Evolutionary conservation across 768 basidiomycete genomes (phyloP), one percentile per base, ranked within the genome.

Genomic region (Boletus vinaceobasis): DNA sequence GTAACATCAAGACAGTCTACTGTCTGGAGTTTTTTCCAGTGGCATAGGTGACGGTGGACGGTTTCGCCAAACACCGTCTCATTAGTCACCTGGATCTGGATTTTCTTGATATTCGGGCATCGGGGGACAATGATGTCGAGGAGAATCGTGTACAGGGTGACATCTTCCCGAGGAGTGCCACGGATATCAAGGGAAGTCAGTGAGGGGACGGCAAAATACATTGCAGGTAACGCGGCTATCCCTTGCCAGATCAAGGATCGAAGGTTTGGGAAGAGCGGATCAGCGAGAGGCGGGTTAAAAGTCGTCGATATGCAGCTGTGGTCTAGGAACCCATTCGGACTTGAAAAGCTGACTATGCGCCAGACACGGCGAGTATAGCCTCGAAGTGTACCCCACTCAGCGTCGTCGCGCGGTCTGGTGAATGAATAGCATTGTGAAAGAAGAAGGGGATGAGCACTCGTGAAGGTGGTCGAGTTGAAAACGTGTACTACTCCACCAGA

Each of bases 211-310:
- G 56, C 42, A 26, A 59, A 48, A 26, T 52, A 31, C 1, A 49
- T n/a, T 2, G 26, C 32, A 14, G 58, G 55, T 8, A 58, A 31
- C 15, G 45, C 42, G 5, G 29, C 3, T 14, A 13, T 36, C 2
- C 43, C 58, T 29, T 57, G 32, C 55, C 55, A 59, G 19, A 26
- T 26, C 23, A 60, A 39, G 32, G 39, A 31, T 8, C 36, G 48
- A 50, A 60, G 56, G 31, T 50, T 53, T 11, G 29, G 29, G 5
- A 59, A 54, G 39, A 59, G 52, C 2, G 39, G 21, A 7, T 37
- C 31, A 2, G 11, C 4, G 9, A 11, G 0, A 8, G 47, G 27
- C 23, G 35, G 7, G 8, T 15, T 23, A 50, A 8, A 26, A 3
- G 17, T 1, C 15, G 19, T 43, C 47, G 40, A 42, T 15, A 50